Base-by-base conservation (phyloP, 306 rosid species). In the Corylus americana region DNA sequence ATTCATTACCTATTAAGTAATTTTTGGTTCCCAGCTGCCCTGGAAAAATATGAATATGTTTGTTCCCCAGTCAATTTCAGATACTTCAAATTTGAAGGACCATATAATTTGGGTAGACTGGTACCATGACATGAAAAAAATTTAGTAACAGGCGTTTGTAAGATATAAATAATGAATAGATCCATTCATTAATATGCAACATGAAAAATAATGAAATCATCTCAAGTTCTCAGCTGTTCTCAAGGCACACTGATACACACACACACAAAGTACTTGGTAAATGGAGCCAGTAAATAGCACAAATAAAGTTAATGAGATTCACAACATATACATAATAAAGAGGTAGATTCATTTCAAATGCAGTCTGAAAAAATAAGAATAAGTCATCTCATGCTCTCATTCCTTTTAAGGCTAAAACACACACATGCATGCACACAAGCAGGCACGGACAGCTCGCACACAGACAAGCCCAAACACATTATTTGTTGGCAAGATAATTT, bases 301-400 rank as follows among this genome's bases (percentile, higher is more conserved):
- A 67, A 39, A 22, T 55, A 27, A 14, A 44, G 7, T 11, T 11
- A 69, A 35, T 49, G 17, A 37, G 1, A 48, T 42, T 67, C 39
- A 80, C 77, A 70, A 20, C 5, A 8, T 39, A 29, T 4, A 27
- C 55, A 17, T 42, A 22, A 64, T 29, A 45, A 74, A 6, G 27
- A 80, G 64, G 25, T 58, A 62, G 57, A 25, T 58, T 51, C 37
- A 67, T n/a, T 51, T 58, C 77, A 72, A 12, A 70, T 63, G 62
- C 74, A 74, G 18, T 51, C 37, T 51, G 29, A 20, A 77, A 70
- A 71, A 31, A 42, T 42, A 42, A 37, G 55, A 77, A 44, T 2
- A 5, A 67, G 13, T 18, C 51, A 67, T 42, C 14, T 42, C 29
- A 3, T 18, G 27, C 11, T 42, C 50, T 67, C 50, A 16, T 5